A percentile compares a stretch with the other conserved stretches of the same genome.
Evolutionary conservation across 2,329 filamentous ascomycete species (phyloP).

Genomic region (Rugonectria rugulosa): DNA sequence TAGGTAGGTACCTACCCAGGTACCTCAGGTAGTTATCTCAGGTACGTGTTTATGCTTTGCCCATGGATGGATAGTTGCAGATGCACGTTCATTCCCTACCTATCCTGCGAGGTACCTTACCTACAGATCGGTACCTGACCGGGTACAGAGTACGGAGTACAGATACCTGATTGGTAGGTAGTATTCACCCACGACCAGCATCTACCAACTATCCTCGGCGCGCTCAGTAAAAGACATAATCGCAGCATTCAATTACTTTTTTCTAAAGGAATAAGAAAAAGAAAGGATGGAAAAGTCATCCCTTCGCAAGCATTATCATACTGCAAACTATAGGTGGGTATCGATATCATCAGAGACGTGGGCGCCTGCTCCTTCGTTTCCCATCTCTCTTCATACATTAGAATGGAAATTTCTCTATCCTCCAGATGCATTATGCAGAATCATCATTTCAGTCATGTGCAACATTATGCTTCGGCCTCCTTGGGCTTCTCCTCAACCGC

Average conservation of each 20-base stretch:
- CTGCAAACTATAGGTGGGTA: conserved; percentile 39
- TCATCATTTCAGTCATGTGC: neutral
- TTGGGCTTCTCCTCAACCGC: conserved; percentile 13
- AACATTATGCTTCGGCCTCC: conserved; percentile 20
- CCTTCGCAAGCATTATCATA: conserved; percentile 19
- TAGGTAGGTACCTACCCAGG: too few relatives aligned
- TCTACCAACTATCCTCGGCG: too few relatives aligned
- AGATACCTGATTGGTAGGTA: too few relatives aligned
- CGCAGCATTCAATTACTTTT: conserved; percentile 18
- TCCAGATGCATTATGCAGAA: conserved; percentile 16
- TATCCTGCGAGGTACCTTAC: too few relatives aligned
- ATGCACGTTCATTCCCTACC: too few relatives aligned
- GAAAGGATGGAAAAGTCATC: neutral
- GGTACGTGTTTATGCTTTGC: too few relatives aligned
- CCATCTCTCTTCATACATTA: conserved; percentile 27
- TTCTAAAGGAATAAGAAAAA: conserved; percentile 14
- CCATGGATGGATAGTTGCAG: too few relatives aligned
- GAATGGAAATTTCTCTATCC: conserved; percentile 23
- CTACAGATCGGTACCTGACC: too few relatives aligned
- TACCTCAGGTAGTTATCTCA: too few relatives aligned
- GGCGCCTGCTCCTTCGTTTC: conserved; percentile 41
- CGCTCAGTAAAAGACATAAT: conserved; percentile 12
- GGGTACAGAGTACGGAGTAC: too few relatives aligned
- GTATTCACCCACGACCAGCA: too few relatives aligned
- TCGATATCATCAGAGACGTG: conserved; percentile 43